These are phyloP conservation scores for Cubamyces sp. DNA, from an alignment of 768 basidiomycete species.

Conservation along the genomic window DNA sequence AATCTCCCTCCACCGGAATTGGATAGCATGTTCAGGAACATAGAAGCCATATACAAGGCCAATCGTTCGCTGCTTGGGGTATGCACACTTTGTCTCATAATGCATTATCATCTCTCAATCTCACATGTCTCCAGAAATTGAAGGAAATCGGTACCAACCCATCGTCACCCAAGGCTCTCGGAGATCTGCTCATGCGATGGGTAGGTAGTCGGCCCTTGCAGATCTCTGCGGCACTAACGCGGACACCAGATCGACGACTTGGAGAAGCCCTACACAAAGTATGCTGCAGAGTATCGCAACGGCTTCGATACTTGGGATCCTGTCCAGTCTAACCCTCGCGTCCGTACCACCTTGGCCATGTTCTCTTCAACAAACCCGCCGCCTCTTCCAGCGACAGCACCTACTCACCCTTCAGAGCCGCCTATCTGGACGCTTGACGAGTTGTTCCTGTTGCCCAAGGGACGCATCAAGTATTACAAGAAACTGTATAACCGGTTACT, in stretches of 20 bases:
- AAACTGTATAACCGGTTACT: constrained; percentile 86
- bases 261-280: constrained; percentile 82
- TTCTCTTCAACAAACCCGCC: constrained; percentile 73
- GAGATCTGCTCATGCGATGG: constrained; percentile 97
- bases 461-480: constrained; percentile 87
- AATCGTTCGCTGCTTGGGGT: constrained; percentile 83
- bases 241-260: constrained; percentile 83
- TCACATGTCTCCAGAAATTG: constrained; percentile 67
- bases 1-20: constrained; percentile 93
- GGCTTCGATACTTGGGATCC: constrained; percentile 88
- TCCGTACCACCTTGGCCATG: constrained; percentile 64
- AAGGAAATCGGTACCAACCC: constrained; percentile 94
- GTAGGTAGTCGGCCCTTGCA: constrained; percentile 49
- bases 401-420: constrained; percentile 41
- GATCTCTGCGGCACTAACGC: constrained; percentile 11
- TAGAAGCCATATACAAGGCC: constrained; percentile 91
- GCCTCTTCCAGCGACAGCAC: constrained; percentile 44
- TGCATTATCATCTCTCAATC: constrained; percentile 24
- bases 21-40: constrained; percentile 91
- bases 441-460: constrained; percentile 85
- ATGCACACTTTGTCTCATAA: constrained; percentile 31
- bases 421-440: constrained; percentile 81
- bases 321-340: constrained; percentile 73
- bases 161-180: constrained; percentile 89
- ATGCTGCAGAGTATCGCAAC: constrained; percentile 67